Conservation (phyloP, 495 filamentous ascomycete genomes). For the Penicillium crystallinum region DNA sequence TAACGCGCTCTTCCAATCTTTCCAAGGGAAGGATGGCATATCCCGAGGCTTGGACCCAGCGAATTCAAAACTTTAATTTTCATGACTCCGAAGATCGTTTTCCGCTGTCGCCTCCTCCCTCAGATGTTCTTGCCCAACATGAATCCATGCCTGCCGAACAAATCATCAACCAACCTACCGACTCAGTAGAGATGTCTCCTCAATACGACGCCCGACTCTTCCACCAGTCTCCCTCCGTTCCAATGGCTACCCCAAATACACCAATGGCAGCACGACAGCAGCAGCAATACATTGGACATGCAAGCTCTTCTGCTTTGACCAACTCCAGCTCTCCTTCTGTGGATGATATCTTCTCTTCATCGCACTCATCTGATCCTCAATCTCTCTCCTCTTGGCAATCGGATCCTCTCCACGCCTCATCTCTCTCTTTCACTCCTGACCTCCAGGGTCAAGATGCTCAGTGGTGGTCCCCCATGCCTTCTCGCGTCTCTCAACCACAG, state of each 20-base stretch:
- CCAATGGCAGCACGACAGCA: conserved; percentile 28
- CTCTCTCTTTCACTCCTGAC: conserved; percentile 39
- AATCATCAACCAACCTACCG: conserved; percentile 17
- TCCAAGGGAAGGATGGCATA: conserved; percentile 42
- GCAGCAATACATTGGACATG: conserved; percentile 35
- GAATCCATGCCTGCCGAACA: conserved; percentile 33
- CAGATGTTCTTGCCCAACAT: conserved; percentile 39
- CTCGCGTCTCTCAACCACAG: conserved; percentile 33
- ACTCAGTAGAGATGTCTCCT: conserved; percentile 32
- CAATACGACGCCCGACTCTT: conserved; percentile 36
- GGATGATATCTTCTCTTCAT: conserved; percentile 42
- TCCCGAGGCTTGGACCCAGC: conserved; percentile 37
- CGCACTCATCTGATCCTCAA: conserved; percentile 42
- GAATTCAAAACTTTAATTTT: conserved; percentile 39
- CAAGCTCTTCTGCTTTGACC: conserved; percentile 28
- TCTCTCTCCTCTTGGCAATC: conserved; percentile 45
- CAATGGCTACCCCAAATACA: conserved; percentile 36
- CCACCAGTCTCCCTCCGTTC: conserved; percentile 34
- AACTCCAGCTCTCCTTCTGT: conserved; percentile 39
- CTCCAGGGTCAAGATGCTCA: conserved; percentile 36
- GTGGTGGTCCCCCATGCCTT: conserved; percentile 44
- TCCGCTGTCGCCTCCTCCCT: conserved; percentile 43
- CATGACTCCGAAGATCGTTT: conserved; percentile 35
- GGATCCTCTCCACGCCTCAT: conserved; percentile 33
- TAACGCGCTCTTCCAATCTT: conserved; percentile 36